Conservation (phyloP, 208 protist species). For the Trypanosomatidae sp. region DNA sequence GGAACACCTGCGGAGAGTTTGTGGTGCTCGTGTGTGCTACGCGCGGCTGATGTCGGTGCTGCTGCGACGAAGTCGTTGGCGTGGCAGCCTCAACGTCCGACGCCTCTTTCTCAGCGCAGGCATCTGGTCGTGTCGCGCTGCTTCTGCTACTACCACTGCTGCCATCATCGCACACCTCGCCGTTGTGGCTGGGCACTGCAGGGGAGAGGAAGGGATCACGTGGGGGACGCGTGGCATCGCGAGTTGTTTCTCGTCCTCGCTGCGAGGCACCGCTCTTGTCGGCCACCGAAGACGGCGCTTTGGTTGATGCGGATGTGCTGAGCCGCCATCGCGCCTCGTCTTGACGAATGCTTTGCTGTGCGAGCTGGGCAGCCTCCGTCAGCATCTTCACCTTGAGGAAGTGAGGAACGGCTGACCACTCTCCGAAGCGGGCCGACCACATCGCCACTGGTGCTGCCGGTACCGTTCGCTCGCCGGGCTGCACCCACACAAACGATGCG, state of each 20-base stretch:
- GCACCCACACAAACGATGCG: constrained; percentile 28
- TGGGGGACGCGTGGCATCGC: too few species aligned
- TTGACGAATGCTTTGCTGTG: neutral
- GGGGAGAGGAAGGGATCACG: too few species aligned
- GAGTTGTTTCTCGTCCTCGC: too few species aligned
- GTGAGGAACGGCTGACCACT: constrained; percentile 18
- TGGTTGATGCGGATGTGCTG: too few species aligned
- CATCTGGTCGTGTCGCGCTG: too few species aligned
- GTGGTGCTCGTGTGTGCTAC: neutral
- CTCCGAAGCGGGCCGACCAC: constrained; percentile 5
- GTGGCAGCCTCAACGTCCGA: constrained; percentile 29
- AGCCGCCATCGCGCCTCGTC: neutral
- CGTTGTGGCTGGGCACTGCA: too few species aligned
- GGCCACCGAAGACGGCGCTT: neutral
- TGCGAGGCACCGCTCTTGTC: neutral
- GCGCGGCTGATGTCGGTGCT: neutral
- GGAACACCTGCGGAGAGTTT: neutral
- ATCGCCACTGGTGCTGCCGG: too few species aligned
- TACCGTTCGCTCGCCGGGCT: too few species aligned
- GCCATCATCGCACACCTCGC: too few species aligned
- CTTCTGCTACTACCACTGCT: neutral
- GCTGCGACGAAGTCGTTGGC: constrained; percentile 19
- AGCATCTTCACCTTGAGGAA: constrained; percentile 29
- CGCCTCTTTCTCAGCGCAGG: neutral
- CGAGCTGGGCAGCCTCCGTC: constrained; percentile 12